Evolutionary conservation across 495 filamentous ascomycete species (phyloP).

Genomic region (Podospora pseudoanserina): DNA sequence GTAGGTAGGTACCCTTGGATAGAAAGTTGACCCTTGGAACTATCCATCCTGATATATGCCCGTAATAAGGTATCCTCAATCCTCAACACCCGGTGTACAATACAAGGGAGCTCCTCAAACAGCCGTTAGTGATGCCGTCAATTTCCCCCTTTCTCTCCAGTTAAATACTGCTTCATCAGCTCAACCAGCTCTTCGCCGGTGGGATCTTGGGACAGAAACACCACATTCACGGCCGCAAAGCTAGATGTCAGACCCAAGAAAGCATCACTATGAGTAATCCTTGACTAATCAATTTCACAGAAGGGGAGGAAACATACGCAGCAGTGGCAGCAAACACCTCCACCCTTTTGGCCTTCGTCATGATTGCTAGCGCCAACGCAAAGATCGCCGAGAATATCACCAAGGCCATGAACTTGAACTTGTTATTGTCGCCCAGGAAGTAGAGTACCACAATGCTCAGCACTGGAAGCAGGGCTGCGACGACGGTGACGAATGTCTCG

Average conservation of each 20-base stretch:
- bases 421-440: background rate
- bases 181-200: background rate
- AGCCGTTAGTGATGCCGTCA: background rate
- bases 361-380: background rate
- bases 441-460: background rate
- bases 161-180: background rate
- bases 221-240: slow-evolving; percentile 2
- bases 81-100: too few relatives aligned
- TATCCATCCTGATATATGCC: too few relatives aligned
- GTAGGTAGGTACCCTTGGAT: too few relatives aligned
- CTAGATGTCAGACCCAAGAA: background rate
- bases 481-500: background rate
- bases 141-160: background rate
- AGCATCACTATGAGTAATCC: background rate
- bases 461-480: background rate
- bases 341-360: background rate
- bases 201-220: background rate
- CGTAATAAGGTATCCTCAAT: too few relatives aligned
- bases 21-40: too few relatives aligned
- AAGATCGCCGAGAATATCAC: background rate
- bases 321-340: slow-evolving; percentile 3
- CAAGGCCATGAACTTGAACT: background rate
- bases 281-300: too few relatives aligned
- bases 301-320: background rate
- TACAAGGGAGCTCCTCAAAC: too few relatives aligned